Conservation (phyloP, 495 filamentous ascomycete species). For the Penicillium flavigenum region DNA sequence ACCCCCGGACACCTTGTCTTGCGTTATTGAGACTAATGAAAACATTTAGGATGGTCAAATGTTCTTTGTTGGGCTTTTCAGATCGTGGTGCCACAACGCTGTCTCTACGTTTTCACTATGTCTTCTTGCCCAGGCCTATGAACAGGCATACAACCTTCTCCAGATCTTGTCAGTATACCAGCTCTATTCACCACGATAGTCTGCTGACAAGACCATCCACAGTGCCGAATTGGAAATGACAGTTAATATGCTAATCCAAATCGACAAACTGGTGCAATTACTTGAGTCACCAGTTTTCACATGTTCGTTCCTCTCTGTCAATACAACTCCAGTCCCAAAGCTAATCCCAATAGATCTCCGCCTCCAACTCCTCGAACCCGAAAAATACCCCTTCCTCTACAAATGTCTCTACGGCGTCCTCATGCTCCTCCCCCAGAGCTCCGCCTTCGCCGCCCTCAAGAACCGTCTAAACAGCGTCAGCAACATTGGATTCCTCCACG, state of each 20-base stretch:
- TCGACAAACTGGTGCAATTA: constrained; percentile 97
- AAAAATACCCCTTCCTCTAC: constrained; percentile 93
- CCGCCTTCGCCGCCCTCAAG: constrained; percentile 93
- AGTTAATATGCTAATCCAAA: constrained; percentile 97
- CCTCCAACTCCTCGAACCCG: constrained; percentile 95
- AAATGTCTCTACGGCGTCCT: constrained; percentile 97
- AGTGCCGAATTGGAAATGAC: constrained; percentile 99
- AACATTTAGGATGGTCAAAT: constrained; percentile 75
- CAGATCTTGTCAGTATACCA: constrained; percentile 78
- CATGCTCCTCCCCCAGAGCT: constrained; percentile 97
- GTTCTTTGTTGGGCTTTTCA: constrained; percentile 91
- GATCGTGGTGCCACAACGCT: constrained; percentile 98
- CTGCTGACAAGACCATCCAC: constrained; percentile 37
- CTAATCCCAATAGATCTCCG: constrained; percentile 66
- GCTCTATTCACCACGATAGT: not conserved
- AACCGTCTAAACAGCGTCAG: constrained; percentile 96
- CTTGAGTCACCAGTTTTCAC: constrained; percentile 98
- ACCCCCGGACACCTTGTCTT: not conserved
- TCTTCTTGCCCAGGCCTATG: constrained; percentile 94
- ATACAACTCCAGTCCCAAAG: constrained; percentile 3
- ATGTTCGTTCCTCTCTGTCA: constrained; percentile 52
- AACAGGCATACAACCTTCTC: constrained; percentile 94
- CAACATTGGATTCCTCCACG: constrained; percentile 93
- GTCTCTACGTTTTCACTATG: constrained; percentile 97
- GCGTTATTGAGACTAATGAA: constrained; percentile 13